These are phyloP conservation scores for Solanum piurae DNA, from an alignment of 257 asterid species.

Conservation along the genomic window DNA sequence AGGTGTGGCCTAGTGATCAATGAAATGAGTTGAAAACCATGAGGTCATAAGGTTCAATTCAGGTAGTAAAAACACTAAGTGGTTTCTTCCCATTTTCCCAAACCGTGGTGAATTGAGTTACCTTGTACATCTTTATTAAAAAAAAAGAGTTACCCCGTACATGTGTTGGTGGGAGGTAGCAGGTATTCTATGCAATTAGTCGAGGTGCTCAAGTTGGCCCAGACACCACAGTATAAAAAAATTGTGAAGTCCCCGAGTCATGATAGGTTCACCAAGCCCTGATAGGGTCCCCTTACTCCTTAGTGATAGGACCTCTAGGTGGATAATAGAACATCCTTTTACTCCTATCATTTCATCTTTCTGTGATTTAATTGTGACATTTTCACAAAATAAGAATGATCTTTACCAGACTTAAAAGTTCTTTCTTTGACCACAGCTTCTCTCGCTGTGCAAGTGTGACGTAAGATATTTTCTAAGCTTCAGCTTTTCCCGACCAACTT, in stretches of 20 bases:
- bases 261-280: neutral
- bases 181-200: neutral
- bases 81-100: neutral
- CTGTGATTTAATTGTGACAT: neutral
- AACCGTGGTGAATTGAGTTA: neutral
- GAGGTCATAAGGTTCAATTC: neutral
- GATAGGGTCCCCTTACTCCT: neutral
- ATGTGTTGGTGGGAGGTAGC: neutral
- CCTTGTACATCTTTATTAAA: neutral
- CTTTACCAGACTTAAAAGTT: neutral
- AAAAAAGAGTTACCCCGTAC: neutral
- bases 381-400: neutral
- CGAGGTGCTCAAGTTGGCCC: neutral
- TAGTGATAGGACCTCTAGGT: neutral
- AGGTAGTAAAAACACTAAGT: neutral
- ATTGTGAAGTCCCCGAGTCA: neutral
- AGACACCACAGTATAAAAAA: neutral
- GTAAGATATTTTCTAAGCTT: neutral
- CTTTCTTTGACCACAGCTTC: neutral
- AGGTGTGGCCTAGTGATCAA: too few relatives aligned
- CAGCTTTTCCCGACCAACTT: neutral
- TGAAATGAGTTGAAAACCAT: too few relatives aligned
- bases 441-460: neutral
- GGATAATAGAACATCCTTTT: neutral
- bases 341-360: neutral